phyloP scores from a whole-genome alignment of 495 filamentous ascomycete genomes.

The Trichoderma asperelloides region DNA sequence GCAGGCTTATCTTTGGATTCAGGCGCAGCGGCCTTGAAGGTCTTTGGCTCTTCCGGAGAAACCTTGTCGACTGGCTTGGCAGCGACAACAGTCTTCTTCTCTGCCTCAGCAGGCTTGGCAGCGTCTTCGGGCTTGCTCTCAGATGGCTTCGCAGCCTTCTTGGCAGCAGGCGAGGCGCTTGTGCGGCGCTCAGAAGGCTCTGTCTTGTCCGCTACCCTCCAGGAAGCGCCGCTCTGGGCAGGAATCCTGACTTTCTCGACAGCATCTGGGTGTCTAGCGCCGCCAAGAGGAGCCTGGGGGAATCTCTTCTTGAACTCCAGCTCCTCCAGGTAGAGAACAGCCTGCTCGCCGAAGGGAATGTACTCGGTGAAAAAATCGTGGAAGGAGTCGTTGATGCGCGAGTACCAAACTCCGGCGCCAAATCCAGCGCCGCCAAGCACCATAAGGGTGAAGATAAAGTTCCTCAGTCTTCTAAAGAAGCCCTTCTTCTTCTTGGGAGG shows the following conservation, averaged over 20 bases:
- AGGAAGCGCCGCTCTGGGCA: conserved; percentile 74
- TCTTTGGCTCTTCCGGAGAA: conserved; percentile 21
- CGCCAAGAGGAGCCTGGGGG: conserved; percentile 50
- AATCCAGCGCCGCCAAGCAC: conserved; percentile 69
- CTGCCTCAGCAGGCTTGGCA: conserved; percentile 15
- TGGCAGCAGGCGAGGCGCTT: conserved; percentile 24
- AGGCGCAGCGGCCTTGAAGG: conserved; percentile 24
- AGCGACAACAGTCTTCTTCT: conserved; percentile 29
- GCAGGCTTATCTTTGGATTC: conserved; percentile 22
- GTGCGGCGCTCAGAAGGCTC: conserved; percentile 33
- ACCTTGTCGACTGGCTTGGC: conserved; percentile 27
- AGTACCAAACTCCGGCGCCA: conserved; percentile 82
- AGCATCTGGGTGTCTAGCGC: conserved; percentile 44
- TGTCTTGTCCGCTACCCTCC: conserved; percentile 55
- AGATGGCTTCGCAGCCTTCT: conserved; percentile 24
- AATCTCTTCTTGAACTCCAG: conserved; percentile 87
- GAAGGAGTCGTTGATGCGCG: conserved; percentile 90
- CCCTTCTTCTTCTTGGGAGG: conserved; percentile 56
- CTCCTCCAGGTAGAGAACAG: conserved; percentile 95
- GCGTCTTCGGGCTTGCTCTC: conserved; percentile 19
- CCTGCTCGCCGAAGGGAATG: conserved; percentile 87
- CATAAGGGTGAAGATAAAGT: conserved; percentile 61
- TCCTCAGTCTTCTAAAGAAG: conserved; percentile 57
- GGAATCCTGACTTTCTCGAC: conserved; percentile 74
- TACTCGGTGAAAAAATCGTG: conserved; percentile 99